Conservation (phyloP, 2,329 filamentous ascomycete genomes). For the Pseudomassariella vexata region DNA sequence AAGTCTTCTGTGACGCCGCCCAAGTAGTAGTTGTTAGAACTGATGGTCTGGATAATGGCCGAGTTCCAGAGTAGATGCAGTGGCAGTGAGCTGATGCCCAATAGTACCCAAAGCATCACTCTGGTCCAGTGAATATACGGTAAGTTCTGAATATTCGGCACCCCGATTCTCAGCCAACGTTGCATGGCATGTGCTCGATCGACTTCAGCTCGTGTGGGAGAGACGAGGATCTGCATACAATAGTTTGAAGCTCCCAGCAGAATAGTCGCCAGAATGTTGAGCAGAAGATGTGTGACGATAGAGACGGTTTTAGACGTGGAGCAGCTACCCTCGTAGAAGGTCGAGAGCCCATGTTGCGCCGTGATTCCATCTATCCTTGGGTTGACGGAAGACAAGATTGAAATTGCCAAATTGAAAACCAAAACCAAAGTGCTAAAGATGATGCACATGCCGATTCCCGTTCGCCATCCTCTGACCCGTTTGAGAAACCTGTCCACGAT, state of each 20-base stretch:
- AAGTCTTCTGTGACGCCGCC: conserved; percentile 5
- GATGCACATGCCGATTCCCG: conserved; percentile 1
- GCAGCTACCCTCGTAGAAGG: conserved; percentile 1
- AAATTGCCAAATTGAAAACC: neutral
- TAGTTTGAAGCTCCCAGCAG: neutral
- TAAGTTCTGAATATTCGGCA: conserved; percentile 3
- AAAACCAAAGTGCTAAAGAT: neutral
- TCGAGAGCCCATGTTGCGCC: conserved; percentile 1
- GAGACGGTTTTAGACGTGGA: neutral
- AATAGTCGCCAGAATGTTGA: conserved; percentile 1
- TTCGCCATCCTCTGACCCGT: neutral
- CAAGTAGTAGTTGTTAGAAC: conserved; percentile 3
- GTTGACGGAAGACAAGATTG: conserved; percentile 1
- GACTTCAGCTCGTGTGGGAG: conserved; percentile 1
- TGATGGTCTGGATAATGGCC: conserved; percentile 4
- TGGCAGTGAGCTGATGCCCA: neutral
- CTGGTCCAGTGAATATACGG: neutral
- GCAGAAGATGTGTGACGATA: neutral
- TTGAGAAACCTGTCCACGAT: neutral
- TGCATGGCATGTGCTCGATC: neutral
- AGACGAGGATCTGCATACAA: conserved; percentile 2
- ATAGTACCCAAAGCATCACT: neutral
- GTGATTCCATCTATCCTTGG: neutral
- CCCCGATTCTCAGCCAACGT: neutral
- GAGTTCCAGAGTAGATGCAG: conserved; percentile 6